Conservation (phyloP, 2,329 filamentous ascomycete species). For the Aspergillus glaucus region DNA sequence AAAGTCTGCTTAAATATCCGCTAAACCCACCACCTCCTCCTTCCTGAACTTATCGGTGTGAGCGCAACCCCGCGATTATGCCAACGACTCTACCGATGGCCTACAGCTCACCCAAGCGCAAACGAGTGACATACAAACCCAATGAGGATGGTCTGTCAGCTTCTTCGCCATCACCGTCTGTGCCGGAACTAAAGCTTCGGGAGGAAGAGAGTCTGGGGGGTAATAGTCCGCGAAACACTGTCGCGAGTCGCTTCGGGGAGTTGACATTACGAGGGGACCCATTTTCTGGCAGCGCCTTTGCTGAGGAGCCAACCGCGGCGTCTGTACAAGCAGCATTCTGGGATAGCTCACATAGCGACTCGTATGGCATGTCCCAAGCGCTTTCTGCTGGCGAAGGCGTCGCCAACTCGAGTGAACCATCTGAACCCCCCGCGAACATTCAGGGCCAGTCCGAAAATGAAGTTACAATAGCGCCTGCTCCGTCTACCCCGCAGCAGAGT, state of each 20-base stretch:
- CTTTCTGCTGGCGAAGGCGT: conserved; percentile 7
- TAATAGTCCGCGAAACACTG: conserved; percentile 33
- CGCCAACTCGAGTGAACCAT: conserved; percentile 4
- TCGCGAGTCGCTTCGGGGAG: conserved; percentile 35
- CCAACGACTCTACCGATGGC: conserved; percentile 15
- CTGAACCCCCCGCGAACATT: conserved; percentile 7
- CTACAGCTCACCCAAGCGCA: conserved; percentile 29
- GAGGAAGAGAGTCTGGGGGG: conserved; percentile 28
- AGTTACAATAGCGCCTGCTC: conserved; percentile 6
- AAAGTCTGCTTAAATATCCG: not conserved
- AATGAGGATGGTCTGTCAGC: conserved; percentile 22
- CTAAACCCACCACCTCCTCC: not conserved
- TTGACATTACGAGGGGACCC: conserved; percentile 33
- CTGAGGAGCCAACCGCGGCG: conserved; percentile 5
- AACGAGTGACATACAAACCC: conserved; percentile 27
- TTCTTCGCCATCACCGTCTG: conserved; percentile 31
- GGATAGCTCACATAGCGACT: conserved; percentile 3
- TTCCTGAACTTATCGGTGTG: conserved; percentile 7
- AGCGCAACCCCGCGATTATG: conserved; percentile 26
- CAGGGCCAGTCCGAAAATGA: conserved; percentile 6
- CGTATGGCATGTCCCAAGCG: conserved; percentile 15
- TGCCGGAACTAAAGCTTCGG: conserved; percentile 24
- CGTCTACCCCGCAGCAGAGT: conserved; percentile 15
- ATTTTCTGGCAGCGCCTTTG: conserved; percentile 8
- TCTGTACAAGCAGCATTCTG: conserved; percentile 11